phyloP scores from a whole-genome alignment of 768 basidiomycete species.

The Pisolithus sp. region DNA sequence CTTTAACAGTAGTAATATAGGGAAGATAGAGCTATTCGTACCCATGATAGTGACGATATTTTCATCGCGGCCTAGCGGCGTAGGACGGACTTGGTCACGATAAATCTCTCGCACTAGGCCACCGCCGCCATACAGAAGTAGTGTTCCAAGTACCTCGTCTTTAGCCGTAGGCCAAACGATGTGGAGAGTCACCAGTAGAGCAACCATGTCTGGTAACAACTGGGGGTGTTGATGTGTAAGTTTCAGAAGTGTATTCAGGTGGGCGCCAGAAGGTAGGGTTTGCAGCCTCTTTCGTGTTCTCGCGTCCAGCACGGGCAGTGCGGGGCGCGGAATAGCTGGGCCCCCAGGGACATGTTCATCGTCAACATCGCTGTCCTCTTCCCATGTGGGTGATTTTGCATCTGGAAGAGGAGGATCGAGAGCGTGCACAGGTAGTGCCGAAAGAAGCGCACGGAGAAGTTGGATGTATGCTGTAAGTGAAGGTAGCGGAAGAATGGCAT shows the following conservation, averaged over 20 bases:
- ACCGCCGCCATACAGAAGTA: constrained; percentile 46
- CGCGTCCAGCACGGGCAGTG: constrained; percentile 43
- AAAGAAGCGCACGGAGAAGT: constrained; percentile 46
- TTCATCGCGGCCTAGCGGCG: constrained; percentile 57
- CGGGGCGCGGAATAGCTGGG: constrained; percentile 21
- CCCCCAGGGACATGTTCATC: constrained; percentile 31
- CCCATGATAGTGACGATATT: constrained; percentile 32
- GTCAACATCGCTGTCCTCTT: constrained; percentile 37
- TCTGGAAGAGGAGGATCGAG: constrained; percentile 39
- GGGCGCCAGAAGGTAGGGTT: constrained; percentile 45
- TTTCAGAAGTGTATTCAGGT: constrained; percentile 50
- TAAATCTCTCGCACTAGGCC: constrained; percentile 73
- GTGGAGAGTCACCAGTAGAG: constrained; percentile 52
- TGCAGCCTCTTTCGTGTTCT: constrained; percentile 60
- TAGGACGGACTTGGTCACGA: constrained; percentile 54
- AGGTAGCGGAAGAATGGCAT: constrained; percentile 39
- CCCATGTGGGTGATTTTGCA: constrained; percentile 12
- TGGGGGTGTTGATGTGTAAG: constrained; percentile 34
- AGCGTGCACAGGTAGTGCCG: constrained; percentile 44
- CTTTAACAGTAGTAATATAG: neutral
- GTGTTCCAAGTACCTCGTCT: constrained; percentile 51
- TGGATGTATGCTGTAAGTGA: constrained; percentile 49
- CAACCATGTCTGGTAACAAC: constrained; percentile 43
- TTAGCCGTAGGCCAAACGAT: constrained; percentile 54
- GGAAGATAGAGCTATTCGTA: constrained; percentile 18